phyloP scores from a whole-genome alignment of 768 basidiomycete species.

The Scleroderma citrinum region DNA sequence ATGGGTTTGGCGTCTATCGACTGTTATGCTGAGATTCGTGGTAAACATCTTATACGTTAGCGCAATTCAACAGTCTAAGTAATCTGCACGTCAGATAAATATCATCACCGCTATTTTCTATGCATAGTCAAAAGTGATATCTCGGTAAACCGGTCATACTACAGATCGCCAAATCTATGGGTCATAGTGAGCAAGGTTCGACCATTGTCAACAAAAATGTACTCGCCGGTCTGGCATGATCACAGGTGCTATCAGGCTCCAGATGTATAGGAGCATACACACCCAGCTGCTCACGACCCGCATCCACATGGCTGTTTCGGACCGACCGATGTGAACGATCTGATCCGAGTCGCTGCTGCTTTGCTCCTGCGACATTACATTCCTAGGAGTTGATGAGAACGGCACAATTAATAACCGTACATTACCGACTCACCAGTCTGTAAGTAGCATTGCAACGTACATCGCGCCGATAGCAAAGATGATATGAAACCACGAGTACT shows the following conservation, averaged over 20 bases:
- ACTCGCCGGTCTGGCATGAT: conserved; percentile 85
- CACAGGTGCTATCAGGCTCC: conserved; percentile 86
- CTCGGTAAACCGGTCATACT: neutral
- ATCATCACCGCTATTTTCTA: no score
- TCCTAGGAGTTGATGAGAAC: conserved; percentile 39
- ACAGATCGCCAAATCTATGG: conserved; percentile 23
- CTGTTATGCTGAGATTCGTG: no score
- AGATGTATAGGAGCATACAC: conserved; percentile 78
- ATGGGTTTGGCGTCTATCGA: no score
- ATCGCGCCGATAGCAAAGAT: conserved; percentile 94
- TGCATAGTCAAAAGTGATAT: no score
- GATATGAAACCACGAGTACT: conserved; percentile 99
- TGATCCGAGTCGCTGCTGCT: conserved; percentile 48
- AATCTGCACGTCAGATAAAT: no score
- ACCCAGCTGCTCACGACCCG: conserved; percentile 94
- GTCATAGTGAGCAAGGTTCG: conserved; percentile 1
- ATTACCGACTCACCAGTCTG: conserved; percentile 77
- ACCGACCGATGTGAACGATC: conserved; percentile 89
- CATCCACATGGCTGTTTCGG: conserved; percentile 99
- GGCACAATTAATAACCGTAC: conserved; percentile 3
- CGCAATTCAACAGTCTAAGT: no score
- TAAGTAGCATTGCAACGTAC: conserved; percentile 96
- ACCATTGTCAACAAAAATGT: neutral
- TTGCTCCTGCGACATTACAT: conserved; percentile 57
- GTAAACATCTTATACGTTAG: no score